Conservation (phyloP, 202 grass and related monocot species). For the Cymbopogon flexuosus region DNA sequence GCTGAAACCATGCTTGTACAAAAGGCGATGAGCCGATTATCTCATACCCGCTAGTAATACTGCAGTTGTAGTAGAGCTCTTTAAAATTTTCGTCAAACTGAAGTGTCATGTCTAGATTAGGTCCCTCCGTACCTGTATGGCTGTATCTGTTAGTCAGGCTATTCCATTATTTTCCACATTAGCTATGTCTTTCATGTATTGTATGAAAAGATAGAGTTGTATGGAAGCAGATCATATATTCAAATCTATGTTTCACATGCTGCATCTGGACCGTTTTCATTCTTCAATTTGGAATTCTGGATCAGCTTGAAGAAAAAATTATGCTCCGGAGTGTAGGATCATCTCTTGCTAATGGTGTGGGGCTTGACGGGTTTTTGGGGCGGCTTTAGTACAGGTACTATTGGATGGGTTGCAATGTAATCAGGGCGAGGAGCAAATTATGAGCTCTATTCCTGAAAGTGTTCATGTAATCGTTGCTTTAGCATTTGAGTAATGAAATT, state of each 20-base stretch:
- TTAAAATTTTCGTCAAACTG: not conserved
- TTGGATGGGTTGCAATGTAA: no score
- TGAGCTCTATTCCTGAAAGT: no score
- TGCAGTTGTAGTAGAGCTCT: not conserved
- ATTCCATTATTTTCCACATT: not conserved
- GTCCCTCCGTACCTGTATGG: no score
- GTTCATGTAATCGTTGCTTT: no score
- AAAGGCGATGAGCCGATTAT: conserved; percentile 44
- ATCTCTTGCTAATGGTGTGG: no score
- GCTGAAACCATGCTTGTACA: conserved; percentile 90
- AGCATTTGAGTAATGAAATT: no score
- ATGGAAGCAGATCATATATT: not conserved
- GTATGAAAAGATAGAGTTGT: not conserved
- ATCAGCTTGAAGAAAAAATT: no score
- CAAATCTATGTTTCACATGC: not conserved
- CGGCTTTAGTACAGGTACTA: no score
- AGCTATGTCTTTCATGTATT: not conserved
- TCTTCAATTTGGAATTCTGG: no score
- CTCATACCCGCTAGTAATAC: not conserved
- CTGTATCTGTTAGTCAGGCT: not conserved
- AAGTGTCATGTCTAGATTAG: not conserved
- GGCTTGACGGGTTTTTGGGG: no score
- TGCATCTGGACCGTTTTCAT: not conserved
- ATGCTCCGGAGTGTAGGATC: no score
- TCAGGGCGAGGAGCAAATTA: no score